Evolutionary conservation across 2,329 filamentous ascomycete genomes (phyloP).

Genomic region (Shiraia bambusicola): DNA sequence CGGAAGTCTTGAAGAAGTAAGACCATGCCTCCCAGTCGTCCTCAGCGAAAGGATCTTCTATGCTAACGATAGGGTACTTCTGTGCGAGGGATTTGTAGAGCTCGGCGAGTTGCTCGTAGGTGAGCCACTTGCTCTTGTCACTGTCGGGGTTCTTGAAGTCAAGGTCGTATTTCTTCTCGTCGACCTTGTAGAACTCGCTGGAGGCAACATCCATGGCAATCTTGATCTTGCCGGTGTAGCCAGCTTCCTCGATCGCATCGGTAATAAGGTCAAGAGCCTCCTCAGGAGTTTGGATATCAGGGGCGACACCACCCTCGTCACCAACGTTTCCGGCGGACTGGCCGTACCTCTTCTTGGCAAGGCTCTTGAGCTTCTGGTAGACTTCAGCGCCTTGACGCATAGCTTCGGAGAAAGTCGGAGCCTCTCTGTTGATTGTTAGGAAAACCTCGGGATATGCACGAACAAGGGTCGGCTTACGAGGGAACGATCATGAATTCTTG

Average conservation of each 20-base stretch:
- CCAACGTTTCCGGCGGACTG: constrained; percentile 98
- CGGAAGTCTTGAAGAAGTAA: constrained; percentile 99
- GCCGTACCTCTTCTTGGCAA: constrained; percentile 99
- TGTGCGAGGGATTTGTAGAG: constrained; percentile 82
- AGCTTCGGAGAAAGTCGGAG: constrained; percentile 90
- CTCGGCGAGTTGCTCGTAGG: constrained; percentile 93
- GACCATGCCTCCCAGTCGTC: constrained; percentile 99
- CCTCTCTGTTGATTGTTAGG: constrained; percentile 56
- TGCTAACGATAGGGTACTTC: constrained; percentile 98
- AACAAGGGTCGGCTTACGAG: constrained; percentile 37
- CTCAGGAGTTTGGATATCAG: constrained; percentile 94
- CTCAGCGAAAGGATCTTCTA: constrained; percentile 99
- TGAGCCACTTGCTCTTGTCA: constrained; percentile 96
- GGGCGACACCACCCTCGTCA: constrained; percentile 98
- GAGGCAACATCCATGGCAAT: constrained; percentile 99
- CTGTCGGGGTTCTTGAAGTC: constrained; percentile 99
- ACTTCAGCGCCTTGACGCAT: constrained; percentile 96
- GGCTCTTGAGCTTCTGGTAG: constrained; percentile 94
- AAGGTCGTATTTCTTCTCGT: constrained; percentile 98
- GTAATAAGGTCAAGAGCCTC: constrained; percentile 97
- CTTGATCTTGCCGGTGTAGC: constrained; percentile 93
- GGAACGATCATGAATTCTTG: constrained; percentile 61
- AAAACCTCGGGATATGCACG: constrained; percentile 12
- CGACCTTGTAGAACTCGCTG: constrained; percentile 96
- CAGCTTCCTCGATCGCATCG: constrained; percentile 89